A percentile compares a stretch with the other conserved stretches of the same genome.
These are phyloP conservation scores for Chaetomiaceae sp. DNA, from an alignment of 2,329 filamentous ascomycete species.

Conservation along the genomic window DNA sequence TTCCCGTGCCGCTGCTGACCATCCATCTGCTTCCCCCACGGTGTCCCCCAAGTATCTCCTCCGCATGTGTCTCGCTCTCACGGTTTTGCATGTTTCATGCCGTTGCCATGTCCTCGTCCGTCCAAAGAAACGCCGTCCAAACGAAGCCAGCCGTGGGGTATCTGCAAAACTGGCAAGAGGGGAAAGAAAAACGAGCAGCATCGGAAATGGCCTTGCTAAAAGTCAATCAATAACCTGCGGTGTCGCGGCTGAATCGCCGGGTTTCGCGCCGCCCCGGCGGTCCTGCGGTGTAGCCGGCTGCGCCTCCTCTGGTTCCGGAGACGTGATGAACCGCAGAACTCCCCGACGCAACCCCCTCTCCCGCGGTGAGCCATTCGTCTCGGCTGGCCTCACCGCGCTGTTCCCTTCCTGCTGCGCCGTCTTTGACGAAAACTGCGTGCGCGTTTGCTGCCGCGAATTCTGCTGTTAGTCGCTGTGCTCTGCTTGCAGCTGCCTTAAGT, in stretches of 20 bases:
- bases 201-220: not conserved
- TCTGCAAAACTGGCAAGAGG: constrained; percentile 7
- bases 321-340: constrained; percentile 1
- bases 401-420: not conserved
- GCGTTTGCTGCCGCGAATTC: constrained; percentile 6
- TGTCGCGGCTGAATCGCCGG: constrained; percentile 20
- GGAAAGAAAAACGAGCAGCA: constrained; percentile 4
- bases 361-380: not conserved
- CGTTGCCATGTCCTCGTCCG: not conserved
- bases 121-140: not conserved
- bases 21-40: no score
- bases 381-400: not conserved
- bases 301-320: not conserved
- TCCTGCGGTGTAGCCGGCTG: constrained; percentile 2
- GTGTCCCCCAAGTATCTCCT: no score
- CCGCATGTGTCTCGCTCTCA: no score
- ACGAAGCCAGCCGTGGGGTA: constrained; percentile 10
- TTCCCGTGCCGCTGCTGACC: no score
- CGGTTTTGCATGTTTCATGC: not conserved
- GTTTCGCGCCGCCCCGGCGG: constrained; percentile 2
- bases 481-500: not conserved
- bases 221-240: constrained; percentile 20
- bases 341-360: constrained; percentile 2
- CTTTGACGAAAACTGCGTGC: not conserved
- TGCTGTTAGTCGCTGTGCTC: constrained; percentile 6